Conservation (phyloP, 1,139 yeast genomes). For the Keqinozyma sinolaborantium region DNA sequence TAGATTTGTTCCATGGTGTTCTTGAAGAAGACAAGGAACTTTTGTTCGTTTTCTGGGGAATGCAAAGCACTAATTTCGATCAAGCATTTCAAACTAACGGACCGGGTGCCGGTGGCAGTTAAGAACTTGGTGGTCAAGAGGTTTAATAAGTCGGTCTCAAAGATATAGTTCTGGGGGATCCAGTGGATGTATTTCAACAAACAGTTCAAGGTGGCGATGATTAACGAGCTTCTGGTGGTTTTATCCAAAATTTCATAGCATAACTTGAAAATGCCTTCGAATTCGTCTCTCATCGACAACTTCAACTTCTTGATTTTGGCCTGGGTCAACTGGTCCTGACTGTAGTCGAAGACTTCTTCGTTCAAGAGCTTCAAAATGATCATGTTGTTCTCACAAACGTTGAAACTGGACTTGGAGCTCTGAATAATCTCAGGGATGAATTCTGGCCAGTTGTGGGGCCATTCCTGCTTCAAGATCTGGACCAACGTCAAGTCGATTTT, state of each 20-base stretch:
- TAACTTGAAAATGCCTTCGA: slow-evolving; percentile 86
- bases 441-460: slow-evolving; percentile 99
- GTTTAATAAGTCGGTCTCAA: slow-evolving; percentile 77
- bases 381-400: slow-evolving; percentile 98
- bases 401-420: slow-evolving; percentile 80
- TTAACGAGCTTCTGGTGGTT: slow-evolving; percentile 76
- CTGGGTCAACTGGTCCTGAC: slow-evolving; percentile 94
- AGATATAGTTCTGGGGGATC: slow-evolving; percentile 89
- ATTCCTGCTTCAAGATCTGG: slow-evolving; percentile 91
- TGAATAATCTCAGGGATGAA: slow-evolving; percentile 90
- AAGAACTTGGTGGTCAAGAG: slow-evolving; percentile 74
- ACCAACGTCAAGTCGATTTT: slow-evolving; percentile 93
- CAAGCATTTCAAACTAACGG: slow-evolving; percentile 82
- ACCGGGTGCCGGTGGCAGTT: slow-evolving; percentile 76
- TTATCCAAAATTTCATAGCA: slow-evolving; percentile 92
- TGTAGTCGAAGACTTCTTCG: slow-evolving; percentile 94
- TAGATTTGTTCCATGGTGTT: slow-evolving; percentile 71
- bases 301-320: slow-evolving; percentile 85
- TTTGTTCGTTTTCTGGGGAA: slow-evolving; percentile 61
- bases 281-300: slow-evolving; percentile 82
- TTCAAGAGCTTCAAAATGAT: slow-evolving; percentile 80
- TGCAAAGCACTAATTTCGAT: slow-evolving; percentile 81
- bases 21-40: slow-evolving; percentile 69
- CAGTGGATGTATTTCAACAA: slow-evolving; percentile 85
- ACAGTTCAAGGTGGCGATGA: slow-evolving; percentile 81